Evolutionary conservation across 1,284 basidiomycete species (phyloP).

Genomic region (Sutorius eximius): DNA sequence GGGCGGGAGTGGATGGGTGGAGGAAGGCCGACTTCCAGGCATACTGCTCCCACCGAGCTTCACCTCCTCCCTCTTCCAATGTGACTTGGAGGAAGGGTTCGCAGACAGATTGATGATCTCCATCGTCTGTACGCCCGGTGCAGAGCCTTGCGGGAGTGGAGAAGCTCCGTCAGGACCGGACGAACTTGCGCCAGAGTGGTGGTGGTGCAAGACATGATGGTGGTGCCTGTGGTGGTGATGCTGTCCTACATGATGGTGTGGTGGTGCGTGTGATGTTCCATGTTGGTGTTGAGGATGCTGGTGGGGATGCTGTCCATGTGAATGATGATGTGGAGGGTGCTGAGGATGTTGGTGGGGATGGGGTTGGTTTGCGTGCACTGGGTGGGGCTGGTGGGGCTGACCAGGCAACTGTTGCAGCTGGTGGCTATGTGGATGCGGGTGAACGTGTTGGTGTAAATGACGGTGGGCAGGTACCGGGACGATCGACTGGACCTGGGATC

Average conservation of each 20-base stretch:
- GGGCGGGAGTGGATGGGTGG: conserved; percentile 31
- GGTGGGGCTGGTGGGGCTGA: conserved; percentile 24
- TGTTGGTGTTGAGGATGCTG: conserved; percentile 38
- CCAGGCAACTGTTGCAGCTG: conserved; percentile 21
- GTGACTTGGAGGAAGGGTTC: conserved; percentile 27
- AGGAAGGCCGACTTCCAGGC: conserved; percentile 32
- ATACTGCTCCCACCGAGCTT: conserved; percentile 27
- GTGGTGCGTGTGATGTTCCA: conserved; percentile 28
- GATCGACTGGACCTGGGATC: conserved; percentile 27
- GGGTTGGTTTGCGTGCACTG: conserved; percentile 26
- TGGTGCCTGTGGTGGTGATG: conserved; percentile 45
- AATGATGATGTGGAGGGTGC: conserved; percentile 36
- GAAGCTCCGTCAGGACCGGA: conserved; percentile 23
- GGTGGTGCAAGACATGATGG: conserved; percentile 47
- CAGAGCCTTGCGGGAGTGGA: conserved; percentile 19
- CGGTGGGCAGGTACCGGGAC: conserved; percentile 24
- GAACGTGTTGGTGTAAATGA: conserved; percentile 25
- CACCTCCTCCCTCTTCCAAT: conserved; percentile 33
- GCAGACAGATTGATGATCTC: conserved; percentile 34
- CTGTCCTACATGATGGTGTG: conserved; percentile 33
- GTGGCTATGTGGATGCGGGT: conserved; percentile 27
- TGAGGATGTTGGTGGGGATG: conserved; percentile 29
- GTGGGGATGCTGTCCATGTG: conserved; percentile 26
- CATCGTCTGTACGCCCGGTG: conserved; percentile 35
- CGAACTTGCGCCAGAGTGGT: conserved; percentile 31